phyloP scores from a whole-genome alignment of 257 asterid genomes.

The Linaria vulgaris region DNA sequence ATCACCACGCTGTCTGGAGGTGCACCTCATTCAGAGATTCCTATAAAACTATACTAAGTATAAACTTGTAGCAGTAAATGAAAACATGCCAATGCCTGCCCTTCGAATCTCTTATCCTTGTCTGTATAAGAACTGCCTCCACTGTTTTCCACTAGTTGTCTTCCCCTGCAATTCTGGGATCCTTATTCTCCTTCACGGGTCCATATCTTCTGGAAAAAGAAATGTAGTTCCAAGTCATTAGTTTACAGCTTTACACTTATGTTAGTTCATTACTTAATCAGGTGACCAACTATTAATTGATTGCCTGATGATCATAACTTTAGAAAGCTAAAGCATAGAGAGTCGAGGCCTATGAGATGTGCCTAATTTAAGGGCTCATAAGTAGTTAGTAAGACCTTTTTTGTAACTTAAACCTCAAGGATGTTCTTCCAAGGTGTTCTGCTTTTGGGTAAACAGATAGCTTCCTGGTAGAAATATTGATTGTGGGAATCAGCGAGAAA shows the following conservation, averaged over 20 bases:
- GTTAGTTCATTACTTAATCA: too few relatives aligned
- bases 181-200: background rate
- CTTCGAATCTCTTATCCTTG: background rate
- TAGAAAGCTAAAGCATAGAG: too few relatives aligned
- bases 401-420: background rate
- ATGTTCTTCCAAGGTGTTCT: background rate
- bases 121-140: background rate
- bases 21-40: slow-evolving; percentile 1
- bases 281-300: background rate
- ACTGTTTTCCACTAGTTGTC: background rate
- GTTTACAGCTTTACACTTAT: too few relatives aligned
- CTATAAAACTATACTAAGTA: background rate
- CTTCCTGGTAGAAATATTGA: background rate
- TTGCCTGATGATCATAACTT: background rate
- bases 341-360: too few relatives aligned
- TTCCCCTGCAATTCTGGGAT: slow-evolving; percentile 18
- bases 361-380: background rate
- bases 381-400: background rate
- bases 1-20: background rate
- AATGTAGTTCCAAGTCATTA: background rate
- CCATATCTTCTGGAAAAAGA: background rate
- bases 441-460: background rate
- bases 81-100: background rate
- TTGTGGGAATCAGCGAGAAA: too few relatives aligned
- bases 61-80: slow-evolving; percentile 4